phyloP scores from a whole-genome alignment of 257 asterid genomes.

The Fraxinus americana region DNA sequence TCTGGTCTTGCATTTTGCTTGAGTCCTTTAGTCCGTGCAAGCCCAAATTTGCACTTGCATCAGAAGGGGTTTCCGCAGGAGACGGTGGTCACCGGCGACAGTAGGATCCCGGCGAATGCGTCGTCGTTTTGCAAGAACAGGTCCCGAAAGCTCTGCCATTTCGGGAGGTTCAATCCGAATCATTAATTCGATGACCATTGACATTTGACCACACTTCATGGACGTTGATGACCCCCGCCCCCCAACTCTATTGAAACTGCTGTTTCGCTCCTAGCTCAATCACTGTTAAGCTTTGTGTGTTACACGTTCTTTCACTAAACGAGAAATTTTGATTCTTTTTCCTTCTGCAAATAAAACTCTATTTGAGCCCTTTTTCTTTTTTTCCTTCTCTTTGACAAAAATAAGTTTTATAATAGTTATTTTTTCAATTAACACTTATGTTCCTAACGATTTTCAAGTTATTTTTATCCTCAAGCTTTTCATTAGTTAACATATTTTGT shows the following conservation, averaged over 20 bases:
- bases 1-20: constrained; percentile 67
- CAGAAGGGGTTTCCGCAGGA: constrained; percentile 68
- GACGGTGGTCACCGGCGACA: constrained; percentile 42
- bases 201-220: constrained; percentile 37
- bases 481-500: too few relatives aligned
- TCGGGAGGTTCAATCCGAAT: constrained; percentile 62
- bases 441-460: too few relatives aligned
- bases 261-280: constrained; percentile 40
- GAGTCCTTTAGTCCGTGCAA: constrained; percentile 83
- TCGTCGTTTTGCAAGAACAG: constrained; percentile 74
- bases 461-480: too few relatives aligned
- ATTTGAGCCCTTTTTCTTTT: too few relatives aligned
- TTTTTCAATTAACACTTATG: too few relatives aligned
- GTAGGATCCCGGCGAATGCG: constrained; percentile 51
- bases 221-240: neutral
- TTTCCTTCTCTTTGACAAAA: too few relatives aligned
- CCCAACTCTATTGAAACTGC: constrained; percentile 25
- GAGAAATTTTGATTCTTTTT: too few relatives aligned
- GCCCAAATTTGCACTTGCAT: constrained; percentile 65
- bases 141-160: constrained; percentile 86
- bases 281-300: neutral
- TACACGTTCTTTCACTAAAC: too few relatives aligned
- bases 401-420: too few relatives aligned
- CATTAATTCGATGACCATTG: constrained; percentile 48
- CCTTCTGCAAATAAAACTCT: too few relatives aligned